Base-by-base conservation (phyloP, 225 moss, liverwort and hornwort species). In the Marchantia paleacea region DNA sequence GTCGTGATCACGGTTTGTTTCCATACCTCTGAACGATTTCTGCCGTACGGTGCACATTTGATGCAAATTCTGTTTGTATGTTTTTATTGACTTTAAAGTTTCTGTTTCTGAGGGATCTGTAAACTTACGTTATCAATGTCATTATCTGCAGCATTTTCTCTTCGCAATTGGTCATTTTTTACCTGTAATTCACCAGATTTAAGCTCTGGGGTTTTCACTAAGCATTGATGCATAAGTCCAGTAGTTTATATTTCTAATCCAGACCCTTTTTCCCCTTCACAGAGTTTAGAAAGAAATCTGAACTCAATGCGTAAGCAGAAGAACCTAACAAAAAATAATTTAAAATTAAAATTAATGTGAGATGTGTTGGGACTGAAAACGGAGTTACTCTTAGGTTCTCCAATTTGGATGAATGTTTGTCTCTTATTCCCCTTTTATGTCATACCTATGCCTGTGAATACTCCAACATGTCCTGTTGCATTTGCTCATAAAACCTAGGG, bases 1-100 rank as follows among this genome's bases (percentile, higher is more conserved):
- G 91, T 93, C 55, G 87, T 94, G 69, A 89, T 92, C 82, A 90
- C 93, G 83, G 91, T 92, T 16, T 24, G 79, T 82, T 12, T 26
- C 26, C 12, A 3, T 60, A 14, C 70, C 25, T 71, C 69, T 20
- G 28, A 10, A 68, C 16, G 30, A 39, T 30, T 11, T 62, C n/a
- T 24, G 3, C 60, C 24, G n/a, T 24, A 10, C 62, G 6, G 12
- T 66, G 7, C 8, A 11, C 28, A 64, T 66, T 26, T 10, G 28
- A 66, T 28, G 3, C 9, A 29, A 66, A 11, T 28, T 12, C 6
- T 66, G 66, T 13, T 39, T 39, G 0, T 66, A 58, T 66, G 7
- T 26, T 25, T 64, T 2, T 66, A 12, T 4, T 2, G 28, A 66
- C 8, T 7, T 26, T 0, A 66, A 66, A 66, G 18, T 28, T 28